Evolutionary conservation across 2,329 filamentous ascomycete species (phyloP).

Genomic region (Metarhizium humberi): DNA sequence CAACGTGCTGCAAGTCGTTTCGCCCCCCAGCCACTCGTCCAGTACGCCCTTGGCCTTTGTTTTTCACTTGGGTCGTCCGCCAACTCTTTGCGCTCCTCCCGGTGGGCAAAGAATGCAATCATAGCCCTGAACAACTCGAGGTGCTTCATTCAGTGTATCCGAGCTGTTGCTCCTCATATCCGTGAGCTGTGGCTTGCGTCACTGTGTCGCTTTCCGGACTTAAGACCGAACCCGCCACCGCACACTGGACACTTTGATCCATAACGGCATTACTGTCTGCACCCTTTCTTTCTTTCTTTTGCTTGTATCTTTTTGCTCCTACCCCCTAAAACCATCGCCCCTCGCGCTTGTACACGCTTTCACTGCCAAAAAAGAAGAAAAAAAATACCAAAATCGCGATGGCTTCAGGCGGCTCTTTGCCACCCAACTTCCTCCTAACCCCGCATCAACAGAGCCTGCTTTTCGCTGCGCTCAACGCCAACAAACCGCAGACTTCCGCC

Average conservation of each 20-base stretch:
- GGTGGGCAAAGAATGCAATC: too few relatives aligned
- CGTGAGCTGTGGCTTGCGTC: neutral
- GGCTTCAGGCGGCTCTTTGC: constrained; percentile 38
- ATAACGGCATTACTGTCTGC: neutral
- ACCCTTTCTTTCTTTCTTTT: too few relatives aligned
- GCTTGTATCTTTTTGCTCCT: too few relatives aligned
- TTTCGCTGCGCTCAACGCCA: constrained; percentile 67
- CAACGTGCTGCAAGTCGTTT: neutral
- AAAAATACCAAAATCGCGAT: constrained; percentile 21
- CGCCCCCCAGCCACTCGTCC: constrained; percentile 3
- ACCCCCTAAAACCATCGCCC: too few relatives aligned
- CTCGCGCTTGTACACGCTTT: too few relatives aligned
- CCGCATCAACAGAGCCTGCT: constrained; percentile 69
- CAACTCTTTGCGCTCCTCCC: too few relatives aligned
- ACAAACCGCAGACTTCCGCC: constrained; percentile 33
- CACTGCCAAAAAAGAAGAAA: too few relatives aligned
- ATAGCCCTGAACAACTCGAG: too few relatives aligned
- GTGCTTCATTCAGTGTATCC: neutral
- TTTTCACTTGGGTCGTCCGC: too few relatives aligned
- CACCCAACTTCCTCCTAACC: constrained; percentile 57
- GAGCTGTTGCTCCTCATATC: neutral
- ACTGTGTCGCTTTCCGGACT: neutral
- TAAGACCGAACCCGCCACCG: constrained; percentile 1
- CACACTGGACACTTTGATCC: neutral
- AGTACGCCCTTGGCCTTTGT: neutral